Evolutionary conservation across 2,329 filamentous ascomycete species (phyloP).

Genomic region (Claviceps lovelessii): DNA sequence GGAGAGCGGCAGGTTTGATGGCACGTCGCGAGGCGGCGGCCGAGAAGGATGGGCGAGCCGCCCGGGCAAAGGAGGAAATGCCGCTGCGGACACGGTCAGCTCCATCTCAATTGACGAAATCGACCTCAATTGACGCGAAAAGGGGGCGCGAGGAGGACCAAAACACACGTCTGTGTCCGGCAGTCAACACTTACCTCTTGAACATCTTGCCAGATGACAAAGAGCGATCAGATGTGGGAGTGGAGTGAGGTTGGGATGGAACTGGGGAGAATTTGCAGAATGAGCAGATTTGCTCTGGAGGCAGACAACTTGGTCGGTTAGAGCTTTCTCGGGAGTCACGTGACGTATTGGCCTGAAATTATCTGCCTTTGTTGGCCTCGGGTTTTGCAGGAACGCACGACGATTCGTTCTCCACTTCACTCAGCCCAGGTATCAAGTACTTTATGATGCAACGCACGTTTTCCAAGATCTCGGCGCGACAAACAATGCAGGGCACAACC

Average conservation of each 20-base stretch:
- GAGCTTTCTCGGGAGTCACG: conserved; percentile 29
- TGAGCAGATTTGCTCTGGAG: conserved; percentile 34
- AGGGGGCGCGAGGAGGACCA: conserved; percentile 9
- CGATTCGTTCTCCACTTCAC: not conserved
- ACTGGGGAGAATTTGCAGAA: conserved; percentile 34
- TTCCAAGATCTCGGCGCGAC: not conserved
- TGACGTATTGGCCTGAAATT: conserved; percentile 20
- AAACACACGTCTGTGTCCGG: conserved; percentile 13
- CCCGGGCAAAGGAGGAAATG: conserved; percentile 50
- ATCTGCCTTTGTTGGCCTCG: conserved; percentile 1
- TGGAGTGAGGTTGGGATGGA: conserved; percentile 41
- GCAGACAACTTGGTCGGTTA: conserved; percentile 28
- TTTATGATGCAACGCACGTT: not conserved
- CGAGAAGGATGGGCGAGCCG: conserved; percentile 46
- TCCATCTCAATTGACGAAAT: conserved; percentile 39
- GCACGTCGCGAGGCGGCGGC: conserved; percentile 42
- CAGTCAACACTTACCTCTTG: conserved; percentile 52
- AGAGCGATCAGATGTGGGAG: conserved; percentile 47
- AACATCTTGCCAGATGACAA: conserved; percentile 64
- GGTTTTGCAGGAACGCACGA: conserved; percentile 5
- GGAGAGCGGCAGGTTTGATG: conserved; percentile 40
- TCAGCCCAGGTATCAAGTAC: not conserved
- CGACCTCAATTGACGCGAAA: conserved; percentile 31
- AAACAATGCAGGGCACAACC: not conserved
- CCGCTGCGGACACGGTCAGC: conserved; percentile 36